Evolutionary conservation across 306 rosid genomes (phyloP), one percentile per base, ranked within the genome.

Genomic region (Prunus padus): DNA sequence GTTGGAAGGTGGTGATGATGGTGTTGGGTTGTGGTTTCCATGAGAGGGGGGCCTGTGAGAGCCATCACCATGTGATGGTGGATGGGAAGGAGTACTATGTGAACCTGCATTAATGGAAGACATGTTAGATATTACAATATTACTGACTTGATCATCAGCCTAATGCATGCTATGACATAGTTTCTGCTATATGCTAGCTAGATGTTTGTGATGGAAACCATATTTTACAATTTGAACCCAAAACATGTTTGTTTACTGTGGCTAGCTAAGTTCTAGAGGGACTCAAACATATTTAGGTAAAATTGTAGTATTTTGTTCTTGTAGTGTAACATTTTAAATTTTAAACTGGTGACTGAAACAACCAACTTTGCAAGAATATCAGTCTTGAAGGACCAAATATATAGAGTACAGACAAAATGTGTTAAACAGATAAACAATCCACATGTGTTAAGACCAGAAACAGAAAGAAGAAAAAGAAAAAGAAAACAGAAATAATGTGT

Each of bases 11-110:
- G n/a, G n/a, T n/a, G n/a, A n/a, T n/a, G 42, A 79, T 64, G 92
- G 92, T n/a, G 86, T 65, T 49, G 90, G 91, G 33, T 59, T 67
- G 56, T 82, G 37, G 79, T 82, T 20, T 75, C 96, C 84, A 62
- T 85, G 92, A 54, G 90, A 82, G 33, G 92, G 88, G 77, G 90
- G 66, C 13, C 47, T 16, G 23, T 42, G 66, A 67, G 56, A 15
- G 52, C 23, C 56, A 18, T 40, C 72, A 40, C 76, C 76, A 44
- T 65, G 72, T 52, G 82, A 70, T 13, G 80, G 82, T 55, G 78
- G 70, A 26, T 57, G 52, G 75, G 78, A 54, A 45, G 84, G 89
- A 76, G 77, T 81, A 5, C 56, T 62, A 18, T 83, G 70, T 72
- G 90, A 81, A 46, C 86, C 87, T 81, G 79, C 72, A 76, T 71